Evolutionary conservation across 495 filamentous ascomycete species (phyloP).

Genomic region (Aspergillus kassunensis): DNA sequence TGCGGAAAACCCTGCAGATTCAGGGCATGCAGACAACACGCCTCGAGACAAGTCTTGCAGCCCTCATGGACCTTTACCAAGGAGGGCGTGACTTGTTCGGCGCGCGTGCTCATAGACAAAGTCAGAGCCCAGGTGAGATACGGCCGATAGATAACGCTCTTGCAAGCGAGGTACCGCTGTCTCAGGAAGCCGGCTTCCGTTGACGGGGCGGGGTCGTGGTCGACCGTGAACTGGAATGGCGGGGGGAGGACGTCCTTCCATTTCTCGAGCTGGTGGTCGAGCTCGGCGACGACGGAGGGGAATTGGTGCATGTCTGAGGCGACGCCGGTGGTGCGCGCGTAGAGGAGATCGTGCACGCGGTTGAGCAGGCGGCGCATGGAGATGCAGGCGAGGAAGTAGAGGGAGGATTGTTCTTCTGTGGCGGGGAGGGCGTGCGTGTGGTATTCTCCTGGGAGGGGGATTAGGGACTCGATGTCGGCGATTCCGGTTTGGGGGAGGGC

Average conservation of each 20-base stretch:
- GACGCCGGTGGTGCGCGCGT: conserved; percentile 9
- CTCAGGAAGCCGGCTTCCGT: conserved; percentile 38
- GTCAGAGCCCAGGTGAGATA: conserved; percentile 43
- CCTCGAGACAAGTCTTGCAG: conserved; percentile 35
- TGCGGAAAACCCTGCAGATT: conserved; percentile 36
- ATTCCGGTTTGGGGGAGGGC: conserved; percentile 41
- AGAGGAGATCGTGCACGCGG: conserved; percentile 13
- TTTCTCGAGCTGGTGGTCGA: conserved; percentile 41
- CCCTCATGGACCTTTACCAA: conserved; percentile 26
- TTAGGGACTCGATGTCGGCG: conserved; percentile 39
- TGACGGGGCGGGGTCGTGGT: conserved; percentile 17
- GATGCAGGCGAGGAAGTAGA: conserved; percentile 13
- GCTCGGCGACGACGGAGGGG: conserved; percentile 35
- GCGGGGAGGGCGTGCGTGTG: conserved; percentile 11
- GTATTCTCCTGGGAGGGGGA: conserved; percentile 34
- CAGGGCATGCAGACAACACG: conserved; percentile 38
- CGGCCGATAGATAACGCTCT: conserved; percentile 45
- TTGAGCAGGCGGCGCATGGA: conserved; percentile 12
- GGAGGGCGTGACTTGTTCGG: conserved; percentile 7
- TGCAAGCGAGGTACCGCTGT: conserved; percentile 44
- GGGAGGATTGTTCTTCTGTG: conserved; percentile 8
- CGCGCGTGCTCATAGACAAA: conserved; percentile 27
- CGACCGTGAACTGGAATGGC: conserved; percentile 32
- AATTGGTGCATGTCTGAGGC: conserved; percentile 34
- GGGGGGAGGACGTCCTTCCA: conserved; percentile 41